phyloP scores from a whole-genome alignment of 306 rosid species.

The Vicia villosa region DNA sequence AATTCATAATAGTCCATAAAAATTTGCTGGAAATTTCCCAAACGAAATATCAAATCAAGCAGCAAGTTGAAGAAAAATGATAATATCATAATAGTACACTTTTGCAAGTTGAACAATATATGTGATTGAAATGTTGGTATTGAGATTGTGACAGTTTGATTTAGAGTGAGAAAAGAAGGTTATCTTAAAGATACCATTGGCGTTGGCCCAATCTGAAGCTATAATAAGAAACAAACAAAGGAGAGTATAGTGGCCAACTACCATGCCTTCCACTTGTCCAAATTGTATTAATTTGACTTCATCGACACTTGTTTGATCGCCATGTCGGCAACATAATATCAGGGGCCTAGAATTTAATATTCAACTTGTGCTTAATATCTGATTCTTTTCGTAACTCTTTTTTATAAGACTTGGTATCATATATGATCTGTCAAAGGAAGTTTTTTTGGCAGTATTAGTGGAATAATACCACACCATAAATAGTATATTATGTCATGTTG shows the following conservation, averaged over 20 bases:
- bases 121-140: neutral
- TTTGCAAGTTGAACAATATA: constrained; percentile 20
- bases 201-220: neutral
- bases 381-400: neutral
- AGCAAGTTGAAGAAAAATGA: constrained; percentile 8
- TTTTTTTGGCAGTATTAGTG: neutral
- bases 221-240: constrained; percentile 2
- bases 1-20: neutral
- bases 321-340: constrained; percentile 70
- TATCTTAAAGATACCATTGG: constrained; percentile 10
- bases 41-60: neutral
- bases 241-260: constrained; percentile 42
- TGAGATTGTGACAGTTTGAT: constrained; percentile 16
- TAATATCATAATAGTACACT: constrained; percentile 13
- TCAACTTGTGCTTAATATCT: constrained; percentile 13
- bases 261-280: constrained; percentile 45
- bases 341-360: neutral
- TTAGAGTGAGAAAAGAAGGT: constrained; percentile 10
- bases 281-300: constrained; percentile 21
- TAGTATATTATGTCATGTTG: too few species aligned
- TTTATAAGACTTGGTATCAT: too few species aligned
- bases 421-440: too few species aligned
- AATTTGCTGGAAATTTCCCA: neutral
- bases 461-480: neutral
- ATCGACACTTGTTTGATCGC: constrained; percentile 43